phyloP scores from a whole-genome alignment of 768 basidiomycete species.

The Neoboletus magnificus region DNA sequence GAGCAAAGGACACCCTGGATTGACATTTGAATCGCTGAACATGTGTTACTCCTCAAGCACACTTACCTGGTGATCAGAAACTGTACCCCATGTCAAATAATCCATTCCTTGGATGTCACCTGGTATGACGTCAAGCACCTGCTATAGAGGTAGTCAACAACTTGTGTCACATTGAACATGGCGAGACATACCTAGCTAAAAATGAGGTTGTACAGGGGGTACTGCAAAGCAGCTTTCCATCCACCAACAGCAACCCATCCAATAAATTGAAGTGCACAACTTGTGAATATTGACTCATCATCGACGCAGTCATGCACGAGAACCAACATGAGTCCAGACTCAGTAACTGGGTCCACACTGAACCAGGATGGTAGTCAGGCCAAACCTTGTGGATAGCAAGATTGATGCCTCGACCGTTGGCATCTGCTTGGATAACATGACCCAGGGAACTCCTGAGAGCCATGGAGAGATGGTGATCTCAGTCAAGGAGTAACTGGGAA shows the following conservation, averaged over 20 bases:
- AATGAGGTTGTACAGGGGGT: constrained; percentile 35
- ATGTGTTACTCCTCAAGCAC: background rate
- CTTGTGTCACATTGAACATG: background rate
- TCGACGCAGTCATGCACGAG: constrained; percentile 16
- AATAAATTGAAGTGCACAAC: constrained; percentile 41
- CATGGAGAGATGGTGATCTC: constrained; percentile 34
- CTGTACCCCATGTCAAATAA: background rate
- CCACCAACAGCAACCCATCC: constrained; percentile 39
- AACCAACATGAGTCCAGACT: constrained; percentile 31
- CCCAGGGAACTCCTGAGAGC: constrained; percentile 22
- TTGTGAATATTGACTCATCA: constrained; percentile 16
- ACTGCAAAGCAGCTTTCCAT: constrained; percentile 35
- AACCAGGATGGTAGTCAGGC: constrained; percentile 26
- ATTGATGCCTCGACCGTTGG: constrained; percentile 25
- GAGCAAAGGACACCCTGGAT: constrained; percentile 22
- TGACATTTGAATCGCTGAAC: background rate
- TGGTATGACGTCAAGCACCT: background rate
- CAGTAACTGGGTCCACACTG: constrained; percentile 22
- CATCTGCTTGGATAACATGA: constrained; percentile 4
- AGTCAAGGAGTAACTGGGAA: constrained; percentile 25
- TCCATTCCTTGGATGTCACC: background rate
- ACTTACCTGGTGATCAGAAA: constrained; percentile 1
- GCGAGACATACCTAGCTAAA: constrained; percentile 33
- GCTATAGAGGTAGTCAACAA: background rate
- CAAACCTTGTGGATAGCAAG: constrained; percentile 30